Percentiles rank a stretch among this genome's conserved stretches.
These are phyloP conservation scores for Mesembryanthemum crystallinum DNA, from an alignment of 148 eudicot genomes.

Conservation along the genomic window DNA sequence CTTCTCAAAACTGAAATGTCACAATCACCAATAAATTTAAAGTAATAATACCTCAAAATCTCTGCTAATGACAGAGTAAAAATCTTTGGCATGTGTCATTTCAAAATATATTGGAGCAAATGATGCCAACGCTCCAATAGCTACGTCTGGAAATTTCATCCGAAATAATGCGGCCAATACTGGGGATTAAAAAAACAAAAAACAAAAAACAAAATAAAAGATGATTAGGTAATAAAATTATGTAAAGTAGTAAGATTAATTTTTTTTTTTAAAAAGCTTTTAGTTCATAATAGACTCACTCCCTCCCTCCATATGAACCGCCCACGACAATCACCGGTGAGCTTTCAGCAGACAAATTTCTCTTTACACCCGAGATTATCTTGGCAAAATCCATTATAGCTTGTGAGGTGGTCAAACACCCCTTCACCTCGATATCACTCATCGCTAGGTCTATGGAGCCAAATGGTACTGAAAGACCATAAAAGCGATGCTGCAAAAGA, in stretches of 20 bases:
- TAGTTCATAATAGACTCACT: too few relatives aligned
- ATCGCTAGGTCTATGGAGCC: neutral
- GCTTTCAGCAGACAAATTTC: neutral
- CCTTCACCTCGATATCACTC: neutral
- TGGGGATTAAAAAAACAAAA: neutral
- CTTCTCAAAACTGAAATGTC: too few relatives aligned
- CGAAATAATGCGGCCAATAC: neutral
- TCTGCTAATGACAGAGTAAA: neutral
- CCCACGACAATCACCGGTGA: neutral
- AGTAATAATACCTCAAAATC: neutral
- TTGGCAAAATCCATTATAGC: neutral
- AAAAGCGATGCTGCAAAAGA: neutral
- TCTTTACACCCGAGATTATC: neutral
- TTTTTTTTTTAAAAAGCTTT: too few relatives aligned
- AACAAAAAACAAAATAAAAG: too few relatives aligned
- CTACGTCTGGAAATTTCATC: neutral
- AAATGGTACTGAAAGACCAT: neutral
- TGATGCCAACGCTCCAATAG: neutral
- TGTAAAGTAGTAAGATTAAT: too few relatives aligned
- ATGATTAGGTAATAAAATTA: too few relatives aligned
- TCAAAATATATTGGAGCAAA: neutral
- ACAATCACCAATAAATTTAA: too few relatives aligned
- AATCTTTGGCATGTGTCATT: neutral
- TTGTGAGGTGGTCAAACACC: neutral
- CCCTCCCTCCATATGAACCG: neutral